These are phyloP conservation scores for Chaetomium cochliodes DNA, from an alignment of 495 filamentous ascomycete genomes.

Conservation along the genomic window DNA sequence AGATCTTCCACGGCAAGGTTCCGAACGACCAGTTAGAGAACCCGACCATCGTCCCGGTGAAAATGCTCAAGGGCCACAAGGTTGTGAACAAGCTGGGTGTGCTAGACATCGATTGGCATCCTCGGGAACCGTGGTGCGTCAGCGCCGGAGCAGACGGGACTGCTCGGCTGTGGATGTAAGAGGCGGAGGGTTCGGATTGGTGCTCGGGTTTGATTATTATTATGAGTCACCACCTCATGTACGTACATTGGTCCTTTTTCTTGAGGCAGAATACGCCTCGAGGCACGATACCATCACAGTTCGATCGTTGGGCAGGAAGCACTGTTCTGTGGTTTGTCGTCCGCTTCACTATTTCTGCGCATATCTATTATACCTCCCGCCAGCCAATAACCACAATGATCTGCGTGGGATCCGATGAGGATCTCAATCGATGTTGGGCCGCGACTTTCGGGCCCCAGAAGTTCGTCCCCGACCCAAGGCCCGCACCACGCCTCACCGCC, in stretches of 20 bases:
- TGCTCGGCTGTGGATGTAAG: conserved; percentile 48
- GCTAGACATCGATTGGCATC: conserved; percentile 93
- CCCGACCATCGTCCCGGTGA: conserved; percentile 91
- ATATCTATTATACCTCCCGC: neutral
- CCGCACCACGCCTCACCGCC: neutral
- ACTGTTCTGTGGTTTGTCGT: neutral
- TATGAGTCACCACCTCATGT: conserved; percentile 14
- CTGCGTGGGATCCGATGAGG: neutral
- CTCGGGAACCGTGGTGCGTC: conserved; percentile 85
- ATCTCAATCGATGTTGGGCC: neutral
- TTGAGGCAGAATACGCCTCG: neutral
- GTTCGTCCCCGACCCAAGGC: neutral
- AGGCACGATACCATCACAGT: conserved; percentile 13
- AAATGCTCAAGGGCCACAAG: conserved; percentile 87
- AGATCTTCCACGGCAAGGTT: conserved; percentile 96
- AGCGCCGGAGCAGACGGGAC: conserved; percentile 94
- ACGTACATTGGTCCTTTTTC: conserved; percentile 8
- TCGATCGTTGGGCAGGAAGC: conserved; percentile 10
- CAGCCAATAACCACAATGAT: neutral
- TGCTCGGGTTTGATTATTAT: neutral
- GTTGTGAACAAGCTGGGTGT: conserved; percentile 79
- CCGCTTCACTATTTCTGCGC: neutral
- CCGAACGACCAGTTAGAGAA: conserved; percentile 93
- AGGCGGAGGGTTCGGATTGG: neutral
- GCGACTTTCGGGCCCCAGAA: neutral